These are phyloP conservation scores for Wickerhamomyces xylosicus DNA, from an alignment of 805 yeast species.

Conservation along the genomic window DNA sequence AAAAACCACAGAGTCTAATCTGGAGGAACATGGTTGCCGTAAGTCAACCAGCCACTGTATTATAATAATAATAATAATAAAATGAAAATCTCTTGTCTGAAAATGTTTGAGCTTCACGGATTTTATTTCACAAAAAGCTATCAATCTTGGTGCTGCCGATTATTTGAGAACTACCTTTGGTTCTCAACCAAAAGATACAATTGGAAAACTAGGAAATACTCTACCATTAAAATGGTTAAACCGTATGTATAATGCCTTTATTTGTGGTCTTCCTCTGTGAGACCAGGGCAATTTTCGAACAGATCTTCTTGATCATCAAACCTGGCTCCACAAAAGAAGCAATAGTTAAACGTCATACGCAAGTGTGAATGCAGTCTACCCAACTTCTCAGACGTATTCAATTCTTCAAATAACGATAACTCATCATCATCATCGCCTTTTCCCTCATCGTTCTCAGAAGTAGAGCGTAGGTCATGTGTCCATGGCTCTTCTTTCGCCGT, in stretches of 20 bases:
- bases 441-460: constrained; percentile 4
- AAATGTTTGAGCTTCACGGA: too few relatives aligned
- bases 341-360: constrained; percentile 30
- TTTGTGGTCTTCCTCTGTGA: constrained; percentile 31
- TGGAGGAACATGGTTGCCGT: neutral
- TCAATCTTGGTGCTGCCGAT: too few relatives aligned
- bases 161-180: too few relatives aligned
- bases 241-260: too few relatives aligned
- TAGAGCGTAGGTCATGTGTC: neutral
- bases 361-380: constrained; percentile 26
- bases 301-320: constrained; percentile 29
- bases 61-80: too few relatives aligned
- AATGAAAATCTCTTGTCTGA: too few relatives aligned
- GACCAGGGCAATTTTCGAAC: constrained; percentile 38
- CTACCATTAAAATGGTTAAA: too few relatives aligned
- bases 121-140: too few relatives aligned
- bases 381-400: constrained; percentile 20
- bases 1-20: too few relatives aligned
- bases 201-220: too few relatives aligned
- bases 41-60: neutral
- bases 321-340: constrained; percentile 39
- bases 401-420: constrained; percentile 19
- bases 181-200: too few relatives aligned
- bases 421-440: constrained; percentile 19
- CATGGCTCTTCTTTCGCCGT: constrained; percentile 3